phyloP scores from a whole-genome alignment of 257 asterid species.

The Solanum rostratum region DNA sequence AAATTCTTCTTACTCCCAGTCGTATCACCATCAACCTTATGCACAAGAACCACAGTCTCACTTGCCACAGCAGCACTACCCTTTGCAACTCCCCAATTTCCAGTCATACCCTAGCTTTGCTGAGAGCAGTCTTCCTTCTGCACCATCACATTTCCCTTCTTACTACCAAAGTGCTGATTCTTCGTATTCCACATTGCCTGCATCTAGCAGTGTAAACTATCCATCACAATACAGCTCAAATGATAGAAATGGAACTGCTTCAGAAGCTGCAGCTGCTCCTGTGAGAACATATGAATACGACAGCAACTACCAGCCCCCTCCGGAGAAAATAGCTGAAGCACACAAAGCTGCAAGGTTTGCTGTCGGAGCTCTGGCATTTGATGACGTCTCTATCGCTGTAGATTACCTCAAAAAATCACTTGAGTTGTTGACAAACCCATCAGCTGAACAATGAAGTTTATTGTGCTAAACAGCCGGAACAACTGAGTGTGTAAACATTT shows the following conservation, averaged over 20 bases:
- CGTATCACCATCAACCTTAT: slow-evolving; percentile 42
- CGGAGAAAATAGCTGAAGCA: slow-evolving; percentile 81
- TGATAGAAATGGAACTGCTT: slow-evolving; percentile 27
- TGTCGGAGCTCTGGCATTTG: slow-evolving; percentile 82
- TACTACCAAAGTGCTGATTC: slow-evolving; percentile 50
- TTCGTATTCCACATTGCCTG: slow-evolving; percentile 30
- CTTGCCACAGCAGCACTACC: slow-evolving; percentile 41
- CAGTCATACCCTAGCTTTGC: slow-evolving; percentile 75
- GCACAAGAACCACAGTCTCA: slow-evolving; percentile 30
- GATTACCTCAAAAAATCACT: slow-evolving; percentile 74
- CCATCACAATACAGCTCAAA: slow-evolving; percentile 37
- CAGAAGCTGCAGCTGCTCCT: slow-evolving; percentile 32
- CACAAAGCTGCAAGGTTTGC: slow-evolving; percentile 96
- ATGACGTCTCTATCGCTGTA: slow-evolving; percentile 70
- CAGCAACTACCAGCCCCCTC: slow-evolving; percentile 72
- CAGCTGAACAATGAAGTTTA: slow-evolving; percentile 36
- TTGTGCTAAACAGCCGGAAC: not conserved
- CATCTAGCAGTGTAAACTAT: slow-evolving; percentile 27
- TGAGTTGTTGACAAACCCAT: slow-evolving; percentile 72
- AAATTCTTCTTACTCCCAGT: slow-evolving; percentile 29
- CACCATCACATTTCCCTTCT: slow-evolving; percentile 58
- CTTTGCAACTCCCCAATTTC: slow-evolving; percentile 59
- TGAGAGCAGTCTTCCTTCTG: slow-evolving; percentile 64
- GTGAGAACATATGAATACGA: slow-evolving; percentile 43
- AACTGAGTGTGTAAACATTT: not conserved